These are phyloP conservation scores for Cladosporium sp. DNA, from an alignment of 2,329 filamentous ascomycete genomes.

Conservation along the genomic window DNA sequence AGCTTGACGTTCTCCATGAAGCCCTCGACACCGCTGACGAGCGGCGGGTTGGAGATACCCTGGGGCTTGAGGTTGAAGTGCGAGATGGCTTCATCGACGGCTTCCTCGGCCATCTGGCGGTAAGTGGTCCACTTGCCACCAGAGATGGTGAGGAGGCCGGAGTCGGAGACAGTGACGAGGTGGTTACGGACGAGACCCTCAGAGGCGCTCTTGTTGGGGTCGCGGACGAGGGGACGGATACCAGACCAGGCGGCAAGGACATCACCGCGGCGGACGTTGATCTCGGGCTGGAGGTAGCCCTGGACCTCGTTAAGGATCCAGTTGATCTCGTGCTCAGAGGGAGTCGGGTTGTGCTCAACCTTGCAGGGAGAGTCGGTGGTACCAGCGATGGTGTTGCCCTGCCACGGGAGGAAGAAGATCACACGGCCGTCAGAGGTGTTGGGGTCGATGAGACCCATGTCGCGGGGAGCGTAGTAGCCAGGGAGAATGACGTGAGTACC, in stretches of 20 bases:
- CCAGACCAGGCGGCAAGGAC: conserved; percentile 89
- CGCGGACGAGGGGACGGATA: conserved; percentile 77
- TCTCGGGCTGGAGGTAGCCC: conserved; percentile 75
- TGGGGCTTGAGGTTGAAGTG: conserved; percentile 58
- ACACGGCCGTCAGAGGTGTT: conserved; percentile 81
- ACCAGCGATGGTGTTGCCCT: conserved; percentile 85
- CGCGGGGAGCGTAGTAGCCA: conserved; percentile 75
- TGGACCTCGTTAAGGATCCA: conserved; percentile 83
- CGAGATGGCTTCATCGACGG: conserved; percentile 71
- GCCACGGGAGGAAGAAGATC: conserved; percentile 91
- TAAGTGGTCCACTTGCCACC: conserved; percentile 89
- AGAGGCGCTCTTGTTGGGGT: conserved; percentile 78
- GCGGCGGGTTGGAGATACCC: conserved; percentile 50
- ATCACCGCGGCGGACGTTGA: conserved; percentile 76
- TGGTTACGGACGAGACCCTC: conserved; percentile 85
- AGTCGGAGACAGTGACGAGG: conserved; percentile 70
- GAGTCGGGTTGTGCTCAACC: conserved; percentile 67
- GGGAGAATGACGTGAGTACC: conserved; percentile 83
- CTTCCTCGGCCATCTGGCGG: conserved; percentile 87
- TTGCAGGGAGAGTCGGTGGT: conserved; percentile 74
- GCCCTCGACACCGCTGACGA: conserved; percentile 62
- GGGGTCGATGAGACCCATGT: conserved; percentile 85
- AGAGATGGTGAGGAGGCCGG: conserved; percentile 75
- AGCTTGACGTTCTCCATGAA: conserved; percentile 65
- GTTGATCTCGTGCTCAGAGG: conserved; percentile 76